Evolutionary conservation across 768 basidiomycete species (phyloP), one percentile per base, ranked within the genome.

Genomic region (Tylopilus rubrobrunneus): DNA sequence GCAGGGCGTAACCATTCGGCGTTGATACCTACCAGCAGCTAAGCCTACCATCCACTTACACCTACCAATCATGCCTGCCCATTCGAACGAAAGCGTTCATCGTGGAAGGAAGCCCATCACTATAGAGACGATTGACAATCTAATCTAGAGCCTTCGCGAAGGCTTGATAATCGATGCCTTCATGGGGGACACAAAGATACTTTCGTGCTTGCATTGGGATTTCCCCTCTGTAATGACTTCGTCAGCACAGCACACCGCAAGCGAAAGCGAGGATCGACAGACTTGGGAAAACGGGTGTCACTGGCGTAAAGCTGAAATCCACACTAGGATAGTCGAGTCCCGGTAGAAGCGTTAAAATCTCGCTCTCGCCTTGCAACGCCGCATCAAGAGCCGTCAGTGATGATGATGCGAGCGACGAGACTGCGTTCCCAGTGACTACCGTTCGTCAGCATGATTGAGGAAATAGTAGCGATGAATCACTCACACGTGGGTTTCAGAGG

Each of bases 71-170:
- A 15, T 37, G 15, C 15, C 15, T 37, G 36, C 15, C n/a, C 39
- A 7, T 39, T n/a, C 9, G 39, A 39, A 19, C n/a, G 39, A 39
- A 39, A 39, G 39, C n/a, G 39, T 9, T 19, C 39, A n/a, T 39
- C 39, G n/a, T 19, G 39, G n/a, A 39, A 19, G 19, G 17, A 39
- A 39, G n/a, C 17, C n/a, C 39, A 19, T 19, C 39, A 10, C 15
- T 41, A 10, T 23, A n/a, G 40, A 36, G 6, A 58, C 40, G n/a
- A 21, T 39, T 10, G 19, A 15, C 11, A 45, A 39, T 3, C 14
- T 44, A 27, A 41, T 41, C 52, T 64, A 65, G 44, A 65, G 40
- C 21, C 62, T 59, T 40, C 52, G 57, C 40, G 64, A 56, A 36
- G 63, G 63, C 42, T 60, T 63, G 19, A 49, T 31, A 8, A 4